Evolutionary conservation across 2,329 filamentous ascomycete genomes (phyloP).

Genomic region (Colletotrichum sp.): DNA sequence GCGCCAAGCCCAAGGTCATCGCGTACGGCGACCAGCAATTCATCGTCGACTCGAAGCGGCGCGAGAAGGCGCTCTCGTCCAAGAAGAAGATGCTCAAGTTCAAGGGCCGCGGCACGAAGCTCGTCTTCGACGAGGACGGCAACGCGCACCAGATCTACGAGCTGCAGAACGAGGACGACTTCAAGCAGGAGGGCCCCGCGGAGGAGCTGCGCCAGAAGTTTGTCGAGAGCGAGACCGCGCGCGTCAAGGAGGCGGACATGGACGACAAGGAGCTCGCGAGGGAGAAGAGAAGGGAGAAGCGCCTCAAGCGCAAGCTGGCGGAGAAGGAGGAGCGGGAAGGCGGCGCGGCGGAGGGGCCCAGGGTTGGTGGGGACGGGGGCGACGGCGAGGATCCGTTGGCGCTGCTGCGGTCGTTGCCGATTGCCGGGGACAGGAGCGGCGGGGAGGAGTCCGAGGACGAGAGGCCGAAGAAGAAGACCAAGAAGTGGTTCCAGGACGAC

Average conservation of each 20-base stretch:
- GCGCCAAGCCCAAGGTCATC: conserved; percentile 62
- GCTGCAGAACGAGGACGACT: conserved; percentile 83
- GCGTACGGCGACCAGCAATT: conserved; percentile 74
- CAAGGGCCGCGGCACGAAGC: conserved; percentile 83
- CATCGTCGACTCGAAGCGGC: conserved; percentile 90
- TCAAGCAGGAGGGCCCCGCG: conserved; percentile 75
- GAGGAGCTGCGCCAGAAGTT: conserved; percentile 80
- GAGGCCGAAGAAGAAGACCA: conserved; percentile 63
- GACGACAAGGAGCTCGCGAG: conserved; percentile 83
- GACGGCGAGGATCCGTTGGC: conserved; percentile 60
- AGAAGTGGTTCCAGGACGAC: conserved; percentile 82
- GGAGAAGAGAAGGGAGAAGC: conserved; percentile 80
- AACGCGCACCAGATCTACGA: conserved; percentile 86
- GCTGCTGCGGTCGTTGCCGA: conserved; percentile 62
- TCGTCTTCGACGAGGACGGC: conserved; percentile 93
- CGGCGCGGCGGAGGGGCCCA: background rate
- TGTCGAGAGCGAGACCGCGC: conserved; percentile 74
- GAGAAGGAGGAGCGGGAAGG: conserved; percentile 59
- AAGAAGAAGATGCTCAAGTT: conserved; percentile 94
- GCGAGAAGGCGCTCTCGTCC: conserved; percentile 91
- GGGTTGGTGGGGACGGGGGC: conserved; percentile 34
- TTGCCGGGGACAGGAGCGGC: conserved; percentile 43
- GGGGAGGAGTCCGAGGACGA: conserved; percentile 32
- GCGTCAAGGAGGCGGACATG: conserved; percentile 77
- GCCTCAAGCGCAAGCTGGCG: conserved; percentile 73